Base-by-base conservation (phyloP, 305 asterid species). In the Petunia hybrid region DNA sequence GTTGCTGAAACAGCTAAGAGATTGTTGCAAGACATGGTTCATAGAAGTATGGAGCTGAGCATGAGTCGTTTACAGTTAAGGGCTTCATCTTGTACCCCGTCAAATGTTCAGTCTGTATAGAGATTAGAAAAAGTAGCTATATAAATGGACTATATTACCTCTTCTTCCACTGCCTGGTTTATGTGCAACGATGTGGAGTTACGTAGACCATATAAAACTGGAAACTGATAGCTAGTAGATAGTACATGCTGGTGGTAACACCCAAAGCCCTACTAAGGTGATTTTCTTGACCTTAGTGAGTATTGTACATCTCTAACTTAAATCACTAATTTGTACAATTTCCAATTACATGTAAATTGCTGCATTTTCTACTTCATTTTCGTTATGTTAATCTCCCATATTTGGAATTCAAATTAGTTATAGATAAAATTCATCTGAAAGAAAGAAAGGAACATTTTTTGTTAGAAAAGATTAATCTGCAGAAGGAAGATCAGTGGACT, bases 1-100 rank as follows among this genome's bases (percentile, higher is more conserved):
- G 94, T 93, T 46, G 92, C 87, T 36, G 97, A 90, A 83, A 95
- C 97, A 36, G 99, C 99, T 8, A 95, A 91, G 92, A 89, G 87
- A 81, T 82, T 95, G 46, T 69, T 95, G 78, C 90, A 89, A 68
- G 98, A 90, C 85, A 89, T 95, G 92, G 97, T 80, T 80, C 92
- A 89, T 55, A 92, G 92, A 89, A 95, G 90, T 68, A 81, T 87
- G 92, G 97, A 91, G 84, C 82, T 83, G 70, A 85, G 86, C 85
- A 56, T 84, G 83, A 83, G 87, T 82, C 85, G 70, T 45, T 66
- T 83, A 53, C 85, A 89, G 88, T 76, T 71, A 4, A 79, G 85
- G 74, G 84, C 87, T 63, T 84, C 92, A 59, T 79, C 89, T 65
- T 85, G 89, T 68, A 70, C 85, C 43, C 65, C 86, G 70, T 62